These are phyloP conservation scores for Trametes elegans DNA, from an alignment of 768 basidiomycete genomes.

Conservation along the genomic window DNA sequence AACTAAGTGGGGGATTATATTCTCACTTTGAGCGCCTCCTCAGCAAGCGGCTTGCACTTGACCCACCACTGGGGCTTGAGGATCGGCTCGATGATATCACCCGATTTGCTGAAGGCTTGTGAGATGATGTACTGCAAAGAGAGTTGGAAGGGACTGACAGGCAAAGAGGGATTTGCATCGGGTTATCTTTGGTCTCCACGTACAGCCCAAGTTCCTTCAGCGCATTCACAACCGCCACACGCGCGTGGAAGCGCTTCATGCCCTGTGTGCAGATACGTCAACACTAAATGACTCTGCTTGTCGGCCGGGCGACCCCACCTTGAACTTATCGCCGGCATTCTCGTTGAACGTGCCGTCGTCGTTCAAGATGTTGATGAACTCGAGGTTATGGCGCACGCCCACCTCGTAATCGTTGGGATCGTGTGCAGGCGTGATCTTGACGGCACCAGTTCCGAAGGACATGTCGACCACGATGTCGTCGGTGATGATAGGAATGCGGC, in stretches of 20 bases:
- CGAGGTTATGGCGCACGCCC: conserved; percentile 80
- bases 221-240: conserved; percentile 77
- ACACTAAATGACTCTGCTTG: not conserved
- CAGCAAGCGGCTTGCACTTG: conserved; percentile 85
- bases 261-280: conserved; percentile 49
- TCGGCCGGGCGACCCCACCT: conserved; percentile 36
- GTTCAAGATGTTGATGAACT: conserved; percentile 93
- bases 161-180: conserved; percentile 95
- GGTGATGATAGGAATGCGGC: conserved; percentile 83
- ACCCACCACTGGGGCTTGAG: conserved; percentile 99
- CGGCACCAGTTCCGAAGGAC: conserved; percentile 96
- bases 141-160: not conserved
- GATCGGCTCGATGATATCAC: conserved; percentile 92
- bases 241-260: conserved; percentile 97
- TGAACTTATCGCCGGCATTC: conserved; percentile 79
- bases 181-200: conserved; percentile 91
- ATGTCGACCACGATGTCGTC: conserved; percentile 88
- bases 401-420: conserved; percentile 98
- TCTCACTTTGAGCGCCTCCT: conserved; percentile 80
- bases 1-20: not conserved
- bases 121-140: not conserved
- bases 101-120: conserved; percentile 72
- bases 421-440: conserved; percentile 98
- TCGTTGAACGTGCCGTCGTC: conserved; percentile 95
- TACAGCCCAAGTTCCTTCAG: conserved; percentile 84